phyloP scores from a whole-genome alignment of 805 yeast genomes.

The Wickerhamomyces ciferrii region DNA sequence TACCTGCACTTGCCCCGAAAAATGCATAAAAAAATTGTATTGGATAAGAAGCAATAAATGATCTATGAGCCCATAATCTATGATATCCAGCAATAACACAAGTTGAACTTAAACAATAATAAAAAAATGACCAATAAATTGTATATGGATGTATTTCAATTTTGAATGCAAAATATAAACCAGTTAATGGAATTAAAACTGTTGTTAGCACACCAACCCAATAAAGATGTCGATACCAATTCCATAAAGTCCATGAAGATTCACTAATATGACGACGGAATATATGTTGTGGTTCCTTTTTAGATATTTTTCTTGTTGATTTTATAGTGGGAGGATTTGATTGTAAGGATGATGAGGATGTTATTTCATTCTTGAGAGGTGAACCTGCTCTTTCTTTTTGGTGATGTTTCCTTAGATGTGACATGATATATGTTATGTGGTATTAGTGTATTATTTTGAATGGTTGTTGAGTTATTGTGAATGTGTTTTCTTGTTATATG shows the following conservation, averaged over 20 bases:
- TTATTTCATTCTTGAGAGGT: not conserved
- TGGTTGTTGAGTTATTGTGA: no score
- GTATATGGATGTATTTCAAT: conserved; percentile 48
- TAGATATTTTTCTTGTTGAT: not conserved
- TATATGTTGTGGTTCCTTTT: not conserved
- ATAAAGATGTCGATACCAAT: conserved; percentile 69
- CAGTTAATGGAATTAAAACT: conserved; percentile 48
- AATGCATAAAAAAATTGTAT: conserved; percentile 48
- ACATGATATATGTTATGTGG: no score
- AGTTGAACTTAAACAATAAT: conserved; percentile 59
- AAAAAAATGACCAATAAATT: conserved; percentile 42
- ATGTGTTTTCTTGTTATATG: no score
- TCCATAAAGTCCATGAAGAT: conserved; percentile 58
- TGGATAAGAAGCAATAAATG: conserved; percentile 41
- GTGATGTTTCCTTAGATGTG: not conserved
- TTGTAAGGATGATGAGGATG: not conserved
- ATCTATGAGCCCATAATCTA: conserved; percentile 64
- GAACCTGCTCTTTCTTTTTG: not conserved
- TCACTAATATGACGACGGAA: conserved; percentile 11
- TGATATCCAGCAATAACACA: conserved; percentile 84
- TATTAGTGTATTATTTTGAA: no score
- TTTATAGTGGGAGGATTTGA: no score
- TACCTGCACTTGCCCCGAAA: conserved; percentile 66
- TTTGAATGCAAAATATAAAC: conserved; percentile 34
- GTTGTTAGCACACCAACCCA: conserved; percentile 66